Base-by-base conservation (phyloP, 768 basidiomycete species). In the Xerocomus brunneocitrinus region DNA sequence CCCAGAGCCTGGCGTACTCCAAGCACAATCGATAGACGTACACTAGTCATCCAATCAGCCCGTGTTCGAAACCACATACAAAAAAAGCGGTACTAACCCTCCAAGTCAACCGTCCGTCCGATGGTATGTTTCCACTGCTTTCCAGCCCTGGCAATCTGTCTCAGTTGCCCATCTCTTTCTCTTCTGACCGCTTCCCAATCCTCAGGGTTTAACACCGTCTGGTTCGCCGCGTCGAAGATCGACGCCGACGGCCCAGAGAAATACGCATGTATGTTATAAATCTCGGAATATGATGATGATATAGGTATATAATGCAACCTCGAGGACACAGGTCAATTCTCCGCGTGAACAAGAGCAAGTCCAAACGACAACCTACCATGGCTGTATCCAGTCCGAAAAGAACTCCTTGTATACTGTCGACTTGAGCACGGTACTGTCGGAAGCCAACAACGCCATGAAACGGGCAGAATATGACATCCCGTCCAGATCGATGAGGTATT, bases 261-360 rank as follows among this genome's bases (percentile, higher is more conserved):
- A 76, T 87, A 99, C 3, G 91, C 81, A 62, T 90, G 83, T 52
- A 98, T 81, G 66, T 98, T 95, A 74, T 98, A 97, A 48, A 99
- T 84, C 71, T 99, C 95, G 42, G 79, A 72, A 70, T 97, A 98
- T 4, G 84, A 78, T 38, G 86, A 77, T 0, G 93, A 93, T 34
- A 99, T 71, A 0, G 95, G 95, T 59, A 99, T 95, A 66, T 82
- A 99, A 71, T 99, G 95, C 27, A 98, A 77, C 95, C 92, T 92
- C 54, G 10, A 41, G 8, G 0, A 44, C 40, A 45, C 8, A 9
- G 3, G 35, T 56, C 49, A 59, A 42, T 46, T 8, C 41, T n/a
- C 5, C 1, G 27, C 25, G 31, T 38, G 12, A 9, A 19, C 55
- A 13, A 47, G 10, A 28, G 28, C 30, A 46, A 19, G n/a, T 38